Base-by-base conservation (phyloP, 345 rosid genomes). In the Hibiscus tridactylites region DNA sequence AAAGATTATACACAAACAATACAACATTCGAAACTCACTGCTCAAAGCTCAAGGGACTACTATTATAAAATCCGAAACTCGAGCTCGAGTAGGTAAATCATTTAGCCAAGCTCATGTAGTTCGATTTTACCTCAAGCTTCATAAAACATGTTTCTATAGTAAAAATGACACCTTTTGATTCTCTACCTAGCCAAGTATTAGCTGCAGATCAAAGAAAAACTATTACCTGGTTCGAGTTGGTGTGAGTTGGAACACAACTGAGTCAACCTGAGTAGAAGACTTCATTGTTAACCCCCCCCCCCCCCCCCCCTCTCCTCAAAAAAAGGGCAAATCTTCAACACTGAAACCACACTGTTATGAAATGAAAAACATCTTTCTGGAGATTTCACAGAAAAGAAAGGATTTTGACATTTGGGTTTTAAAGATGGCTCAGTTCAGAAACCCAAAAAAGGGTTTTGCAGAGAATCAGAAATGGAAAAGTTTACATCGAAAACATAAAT, bases 171-270 rank as follows among this genome's bases (percentile, higher is more conserved):
- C 9, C 2, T 39, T 39, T 7, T 39, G 9, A 39, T 39, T 39
- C 35, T 63, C 57, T 11, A 59, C 28, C 35, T 42, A 46, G 28
- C 62, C 12, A 31, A 61, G 57, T 16, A 60, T 53, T 26, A 35
- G 33, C 53, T 54, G 28, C 61, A 1, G 64, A 47, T 49, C 42
- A 63, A 70, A 68, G 49, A 52, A 24, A 69, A 65, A 0, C 3
- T 9, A 52, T 5, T 77, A 94, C 99, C 97, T 85, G 46, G 99
- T 94, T 76, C 99, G 87, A 81, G 99, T 94, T 50, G 99, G 99
- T 73, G 99, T 94, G 81, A 92, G 99, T 76, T 92, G 99, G 81
- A 94, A 94, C 56, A 89, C 83, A 71, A 84, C 93, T n/a, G 96
- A 87, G 73, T 90, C 90, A 64, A 95, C 92, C 77, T 83, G 88